A percentile compares a stretch with the other conserved stretches of the same genome.
phyloP scores from a whole-genome alignment of 176 grass and related monocot genomes.

The Cymbopogon citratus region DNA sequence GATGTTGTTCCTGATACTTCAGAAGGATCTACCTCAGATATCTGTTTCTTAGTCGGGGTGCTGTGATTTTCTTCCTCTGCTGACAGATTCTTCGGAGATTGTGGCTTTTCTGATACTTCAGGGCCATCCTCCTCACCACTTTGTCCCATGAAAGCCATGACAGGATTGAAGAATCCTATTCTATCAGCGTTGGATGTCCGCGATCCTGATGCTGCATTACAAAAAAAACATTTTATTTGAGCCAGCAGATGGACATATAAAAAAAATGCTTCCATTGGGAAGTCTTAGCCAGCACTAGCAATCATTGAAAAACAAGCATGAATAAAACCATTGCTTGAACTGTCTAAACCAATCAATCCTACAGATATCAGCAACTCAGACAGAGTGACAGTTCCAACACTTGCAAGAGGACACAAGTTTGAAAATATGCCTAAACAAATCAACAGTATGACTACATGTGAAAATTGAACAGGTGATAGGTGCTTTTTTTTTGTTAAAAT shows the following conservation, averaged over 20 bases:
- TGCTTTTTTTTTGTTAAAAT: not conserved
- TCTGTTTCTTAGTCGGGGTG: slow-evolving; percentile 20
- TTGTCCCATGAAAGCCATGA: slow-evolving; percentile 91
- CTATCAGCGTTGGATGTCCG: slow-evolving; percentile 43
- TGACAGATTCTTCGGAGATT: slow-evolving; percentile 26
- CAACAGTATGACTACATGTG: not conserved
- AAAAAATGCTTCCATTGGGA: not conserved
- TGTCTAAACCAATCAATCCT: not conserved
- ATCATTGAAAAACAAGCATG: not conserved
- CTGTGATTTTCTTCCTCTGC: slow-evolving; percentile 40
- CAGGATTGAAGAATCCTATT: slow-evolving; percentile 67
- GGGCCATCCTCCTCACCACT: slow-evolving; percentile 50
- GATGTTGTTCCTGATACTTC: slow-evolving; percentile 34
- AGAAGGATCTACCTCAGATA: slow-evolving; percentile 41
- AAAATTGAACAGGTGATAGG: not conserved
- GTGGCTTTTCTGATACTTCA: slow-evolving; percentile 36
- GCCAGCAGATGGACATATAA: not conserved
- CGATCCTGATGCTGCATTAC: slow-evolving; percentile 44
- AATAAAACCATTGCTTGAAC: not conserved
- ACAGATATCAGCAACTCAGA: not conserved
- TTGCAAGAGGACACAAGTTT: not conserved
- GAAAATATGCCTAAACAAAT: not conserved
- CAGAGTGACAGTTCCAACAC: not conserved
- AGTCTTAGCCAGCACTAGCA: not conserved
- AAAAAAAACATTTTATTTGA: not conserved